Conservation (phyloP, 768 basidiomycete species). For the Serendipita sp. region DNA sequence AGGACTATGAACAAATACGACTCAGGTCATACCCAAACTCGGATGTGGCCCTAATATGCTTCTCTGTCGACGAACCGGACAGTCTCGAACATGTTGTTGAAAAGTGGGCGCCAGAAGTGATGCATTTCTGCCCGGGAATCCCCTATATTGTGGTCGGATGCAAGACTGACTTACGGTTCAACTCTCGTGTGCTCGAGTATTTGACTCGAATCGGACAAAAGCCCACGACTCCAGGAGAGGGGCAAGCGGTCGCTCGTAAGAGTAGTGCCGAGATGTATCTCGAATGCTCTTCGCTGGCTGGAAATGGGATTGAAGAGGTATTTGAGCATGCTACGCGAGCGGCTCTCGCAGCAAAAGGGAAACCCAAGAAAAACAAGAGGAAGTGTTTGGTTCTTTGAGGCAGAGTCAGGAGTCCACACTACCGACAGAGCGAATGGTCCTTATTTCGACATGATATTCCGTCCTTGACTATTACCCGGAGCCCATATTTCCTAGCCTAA, state of each 20-base stretch:
- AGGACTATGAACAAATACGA: constrained; percentile 9
- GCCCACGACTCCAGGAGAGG: constrained; percentile 12
- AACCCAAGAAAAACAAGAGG: too few relatives aligned
- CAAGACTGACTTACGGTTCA: constrained; percentile 15
- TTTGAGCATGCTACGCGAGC: constrained; percentile 11
- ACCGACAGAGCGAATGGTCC: too few relatives aligned
- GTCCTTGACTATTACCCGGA: too few relatives aligned
- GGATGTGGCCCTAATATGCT: constrained; percentile 10
- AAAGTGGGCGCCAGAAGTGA: constrained; percentile 15
- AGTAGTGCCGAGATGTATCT: constrained; percentile 6
- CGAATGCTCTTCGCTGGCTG: constrained; percentile 13
- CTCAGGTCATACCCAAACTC: constrained; percentile 9
- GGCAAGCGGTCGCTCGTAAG: constrained; percentile 5
- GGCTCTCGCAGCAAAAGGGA: neutral
- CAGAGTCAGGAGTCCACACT: too few relatives aligned
- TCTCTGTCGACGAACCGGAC: constrained; percentile 9
- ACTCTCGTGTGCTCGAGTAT: constrained; percentile 13
- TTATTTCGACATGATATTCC: too few relatives aligned
- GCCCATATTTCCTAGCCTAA: too few relatives aligned
- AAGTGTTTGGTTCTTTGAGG: too few relatives aligned
- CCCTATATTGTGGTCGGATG: constrained; percentile 16
- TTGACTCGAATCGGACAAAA: constrained; percentile 12
- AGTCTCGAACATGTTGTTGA: constrained; percentile 9
- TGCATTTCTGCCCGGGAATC: constrained; percentile 12
- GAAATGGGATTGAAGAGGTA: constrained; percentile 15